These are phyloP conservation scores for Apiospora arundinis DNA, from an alignment of 2,329 filamentous ascomycete genomes.

Conservation along the genomic window DNA sequence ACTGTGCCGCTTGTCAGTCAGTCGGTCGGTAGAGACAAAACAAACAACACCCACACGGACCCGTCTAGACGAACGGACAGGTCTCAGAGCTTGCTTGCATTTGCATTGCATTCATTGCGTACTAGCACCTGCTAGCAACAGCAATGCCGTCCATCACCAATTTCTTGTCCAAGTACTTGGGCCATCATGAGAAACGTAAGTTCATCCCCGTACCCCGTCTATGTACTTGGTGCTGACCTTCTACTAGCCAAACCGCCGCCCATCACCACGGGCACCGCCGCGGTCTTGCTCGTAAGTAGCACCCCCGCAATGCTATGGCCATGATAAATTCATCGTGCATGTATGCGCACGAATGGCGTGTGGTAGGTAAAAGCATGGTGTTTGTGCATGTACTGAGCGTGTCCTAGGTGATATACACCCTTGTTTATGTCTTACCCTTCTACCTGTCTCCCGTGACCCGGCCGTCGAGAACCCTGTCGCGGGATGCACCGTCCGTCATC, in stretches of 20 bases:
- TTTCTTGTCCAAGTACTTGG: slow-evolving; percentile 38
- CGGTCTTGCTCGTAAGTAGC: slow-evolving; percentile 43
- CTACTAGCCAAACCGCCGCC: slow-evolving; percentile 45
- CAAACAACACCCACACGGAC: slow-evolving; percentile 8
- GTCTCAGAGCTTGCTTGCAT: slow-evolving; percentile 18
- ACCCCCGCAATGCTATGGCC: background rate
- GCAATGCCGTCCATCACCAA: slow-evolving; percentile 39
- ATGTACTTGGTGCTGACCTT: slow-evolving; percentile 30
- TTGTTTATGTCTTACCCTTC: slow-evolving; percentile 89
- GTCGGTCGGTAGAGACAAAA: background rate
- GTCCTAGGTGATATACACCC: slow-evolving; percentile 75
- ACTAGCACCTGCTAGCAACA: background rate
- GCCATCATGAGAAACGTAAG: slow-evolving; percentile 38
- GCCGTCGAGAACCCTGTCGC: slow-evolving; percentile 77
- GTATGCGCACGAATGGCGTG: background rate
- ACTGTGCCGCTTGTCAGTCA: background rate
- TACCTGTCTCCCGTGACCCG: slow-evolving; percentile 83
- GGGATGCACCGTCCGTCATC: slow-evolving; percentile 91
- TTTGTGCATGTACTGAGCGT: slow-evolving; percentile 5
- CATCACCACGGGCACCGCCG: slow-evolving; percentile 47
- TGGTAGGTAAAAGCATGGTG: background rate
- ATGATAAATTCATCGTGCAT: background rate
- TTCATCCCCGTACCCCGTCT: slow-evolving; percentile 22
- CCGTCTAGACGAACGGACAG: slow-evolving; percentile 18
- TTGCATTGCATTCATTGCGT: background rate